Percentiles rank a stretch among this genome's conserved stretches.
phyloP scores from a whole-genome alignment of 2,329 filamentous ascomycete genomes.

The Neonectria magnoliae region DNA sequence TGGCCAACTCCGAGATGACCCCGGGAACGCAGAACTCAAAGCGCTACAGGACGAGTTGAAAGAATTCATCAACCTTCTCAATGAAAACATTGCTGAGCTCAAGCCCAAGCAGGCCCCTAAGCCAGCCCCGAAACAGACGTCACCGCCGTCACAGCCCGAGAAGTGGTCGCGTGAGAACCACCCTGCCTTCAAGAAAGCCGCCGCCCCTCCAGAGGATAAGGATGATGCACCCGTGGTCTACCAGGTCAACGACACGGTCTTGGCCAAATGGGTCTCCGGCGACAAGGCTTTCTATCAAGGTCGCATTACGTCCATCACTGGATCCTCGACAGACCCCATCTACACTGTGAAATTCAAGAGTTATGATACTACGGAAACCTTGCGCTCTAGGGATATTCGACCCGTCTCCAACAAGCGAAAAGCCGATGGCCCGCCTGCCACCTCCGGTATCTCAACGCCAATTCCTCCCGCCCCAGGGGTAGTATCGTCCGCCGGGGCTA shows the following conservation, averaged over 20 bases:
- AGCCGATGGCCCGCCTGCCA: slow-evolving; percentile 76
- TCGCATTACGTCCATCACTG: slow-evolving; percentile 92
- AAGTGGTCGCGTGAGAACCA: slow-evolving; percentile 87
- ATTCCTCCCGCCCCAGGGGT: slow-evolving; percentile 51
- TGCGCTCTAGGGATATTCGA: slow-evolving; percentile 84
- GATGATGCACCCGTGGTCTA: slow-evolving; percentile 66
- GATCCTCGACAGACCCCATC: slow-evolving; percentile 88
- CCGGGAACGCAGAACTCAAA: slow-evolving; percentile 81
- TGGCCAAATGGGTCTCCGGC: slow-evolving; percentile 90
- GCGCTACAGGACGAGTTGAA: slow-evolving; percentile 83
- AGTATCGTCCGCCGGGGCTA: slow-evolving; percentile 66
- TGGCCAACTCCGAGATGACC: slow-evolving; percentile 80
- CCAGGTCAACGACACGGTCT: slow-evolving; percentile 87
- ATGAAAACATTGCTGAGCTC: slow-evolving; percentile 84
- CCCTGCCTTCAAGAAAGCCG: slow-evolving; percentile 73
- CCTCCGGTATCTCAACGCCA: slow-evolving; percentile 53
- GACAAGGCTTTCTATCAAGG: slow-evolving; percentile 93
- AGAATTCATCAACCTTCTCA: slow-evolving; percentile 80
- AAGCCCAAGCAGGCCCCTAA: slow-evolving; percentile 63
- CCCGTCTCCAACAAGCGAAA: slow-evolving; percentile 86
- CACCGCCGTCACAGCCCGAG: slow-evolving; percentile 66
- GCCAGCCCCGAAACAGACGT: slow-evolving; percentile 55
- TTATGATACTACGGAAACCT: slow-evolving; percentile 85
- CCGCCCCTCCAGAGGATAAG: slow-evolving; percentile 58
- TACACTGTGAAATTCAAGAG: slow-evolving; percentile 96